Evolutionary conservation across 495 filamentous ascomycete genomes (phyloP).

Genomic region (Aspergillus olivimuriae): DNA sequence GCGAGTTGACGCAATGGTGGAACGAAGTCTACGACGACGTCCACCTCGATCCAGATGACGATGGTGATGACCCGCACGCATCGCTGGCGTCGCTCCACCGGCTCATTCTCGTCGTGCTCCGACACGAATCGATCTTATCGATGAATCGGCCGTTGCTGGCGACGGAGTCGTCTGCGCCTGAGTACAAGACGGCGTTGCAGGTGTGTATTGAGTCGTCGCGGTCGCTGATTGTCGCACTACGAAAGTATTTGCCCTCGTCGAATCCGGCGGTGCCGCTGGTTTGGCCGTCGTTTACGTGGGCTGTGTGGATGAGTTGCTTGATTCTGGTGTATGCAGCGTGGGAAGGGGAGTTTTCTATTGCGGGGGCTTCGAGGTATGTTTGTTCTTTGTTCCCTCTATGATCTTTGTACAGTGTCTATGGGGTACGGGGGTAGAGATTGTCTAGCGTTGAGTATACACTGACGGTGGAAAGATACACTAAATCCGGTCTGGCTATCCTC

Average conservation of each 20-base stretch:
- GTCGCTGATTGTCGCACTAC: conserved; percentile 30
- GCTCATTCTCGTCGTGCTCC: conserved; percentile 28
- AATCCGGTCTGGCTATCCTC: conserved; percentile 26
- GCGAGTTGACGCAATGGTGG: conserved; percentile 39
- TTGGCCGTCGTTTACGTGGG: conserved; percentile 45
- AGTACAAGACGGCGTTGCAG: conserved; percentile 38
- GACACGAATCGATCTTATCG: conserved; percentile 40
- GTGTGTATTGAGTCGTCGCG: conserved; percentile 38
- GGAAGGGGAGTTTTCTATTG: conserved; percentile 28
- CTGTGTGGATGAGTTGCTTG: conserved; percentile 44
- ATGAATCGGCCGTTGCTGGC: conserved; percentile 40
- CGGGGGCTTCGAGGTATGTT: conserved; percentile 17
- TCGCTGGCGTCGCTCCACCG: conserved; percentile 26
- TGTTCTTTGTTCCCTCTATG: not conserved
- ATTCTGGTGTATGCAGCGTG: conserved; percentile 41
- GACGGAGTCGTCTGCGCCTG: conserved; percentile 24
- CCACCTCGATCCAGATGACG: conserved; percentile 22
- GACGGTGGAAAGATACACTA: conserved; percentile 24
- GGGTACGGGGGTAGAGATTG: no score
- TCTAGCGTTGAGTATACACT: not conserved
- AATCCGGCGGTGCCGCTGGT: conserved; percentile 22
- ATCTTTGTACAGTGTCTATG: no score
- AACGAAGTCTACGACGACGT: conserved; percentile 42
- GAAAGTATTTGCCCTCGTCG: conserved; percentile 20
- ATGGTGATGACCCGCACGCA: not conserved